phyloP scores from a whole-genome alignment of 345 rosid species.

The Firmiana major region DNA sequence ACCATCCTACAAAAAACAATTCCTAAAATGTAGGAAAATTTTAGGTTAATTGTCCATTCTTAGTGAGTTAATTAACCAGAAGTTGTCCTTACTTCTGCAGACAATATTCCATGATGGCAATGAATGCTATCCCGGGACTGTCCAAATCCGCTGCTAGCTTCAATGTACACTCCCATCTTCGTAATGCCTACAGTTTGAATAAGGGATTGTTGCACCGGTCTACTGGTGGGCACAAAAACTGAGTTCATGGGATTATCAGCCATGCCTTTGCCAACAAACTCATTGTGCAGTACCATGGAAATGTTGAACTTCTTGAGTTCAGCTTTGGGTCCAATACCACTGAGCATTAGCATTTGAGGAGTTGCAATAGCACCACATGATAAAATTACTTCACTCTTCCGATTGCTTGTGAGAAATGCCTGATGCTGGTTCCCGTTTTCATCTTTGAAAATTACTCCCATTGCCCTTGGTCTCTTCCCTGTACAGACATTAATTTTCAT shows the following conservation, averaged over 20 bases:
- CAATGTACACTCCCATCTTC: conserved; percentile 80
- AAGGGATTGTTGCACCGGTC: conserved; percentile 60
- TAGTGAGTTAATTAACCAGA: background rate
- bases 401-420: conserved; percentile 47
- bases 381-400: conserved; percentile 69
- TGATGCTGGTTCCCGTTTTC: conserved; percentile 73
- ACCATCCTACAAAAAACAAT: conserved; percentile 8
- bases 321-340: conserved; percentile 82
- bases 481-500: conserved; percentile 6
- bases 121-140: conserved; percentile 67
- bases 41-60: background rate
- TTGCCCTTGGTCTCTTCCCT: conserved; percentile 67
- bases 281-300: conserved; percentile 52
- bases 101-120: conserved; percentile 78
- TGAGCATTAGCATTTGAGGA: conserved; percentile 82
- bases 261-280: conserved; percentile 82
- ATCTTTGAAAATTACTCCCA: conserved; percentile 78
- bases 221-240: conserved; percentile 66
- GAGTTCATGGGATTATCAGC: conserved; percentile 95
- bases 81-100: conserved; percentile 60
- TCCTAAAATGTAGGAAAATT: background rate
- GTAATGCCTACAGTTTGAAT: conserved; percentile 95
- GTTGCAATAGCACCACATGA: conserved; percentile 89
- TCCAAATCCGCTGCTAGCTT: conserved; percentile 92
- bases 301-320: conserved; percentile 64